Evolutionary conservation across 257 asterid species (phyloP), one percentile per base, ranked within the genome.

Genomic region (Coffea canephora): DNA sequence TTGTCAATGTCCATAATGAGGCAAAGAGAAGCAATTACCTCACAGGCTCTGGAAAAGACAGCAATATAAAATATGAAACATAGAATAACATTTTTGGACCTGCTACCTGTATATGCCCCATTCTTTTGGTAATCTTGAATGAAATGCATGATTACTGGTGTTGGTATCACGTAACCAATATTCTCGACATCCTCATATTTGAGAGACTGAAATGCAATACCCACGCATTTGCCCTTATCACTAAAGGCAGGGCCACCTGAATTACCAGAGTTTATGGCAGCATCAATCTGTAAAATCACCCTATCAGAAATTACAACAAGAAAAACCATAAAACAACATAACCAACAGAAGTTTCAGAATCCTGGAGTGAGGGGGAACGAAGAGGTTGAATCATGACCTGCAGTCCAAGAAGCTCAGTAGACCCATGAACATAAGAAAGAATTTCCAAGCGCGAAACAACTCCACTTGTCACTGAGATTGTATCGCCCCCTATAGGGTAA

Each of bases 171-270:
- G 84, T 95, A 95, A 81, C 98, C 98, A 83, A 95, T 95, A 80
- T 95, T 95, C 90, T 95, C 99, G 15, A 74, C 99, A 73, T 93
- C 99, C 78, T 91, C 99, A 69, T 95, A 97, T 85, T 95, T 95
- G 80, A 95, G 98, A 74, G 99, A 95, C 81, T 95, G 99, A 80
- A 95, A 95, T 34, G 99, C 98, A 59, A 95, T 95, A 43, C 99
- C 99, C 27, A 95, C 99, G 85, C 98, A 95, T 64, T 80, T 90
- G 79, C 97, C 96, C 85, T 91, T 90, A 85, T 93, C 97, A 72
- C 80, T 93, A 75, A 95, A 95, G 76, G 99, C 99, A 78, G 99
- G 99, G 1, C 99, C 99, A 66, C 99, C 98, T 49, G 98, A 95
- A 89, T 95, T 95, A 73, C 98, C 99, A 83, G 99, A 95, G 85